Base-by-base conservation (phyloP, 208 protist genomes). In the Wallacemonas sp. region DNA sequence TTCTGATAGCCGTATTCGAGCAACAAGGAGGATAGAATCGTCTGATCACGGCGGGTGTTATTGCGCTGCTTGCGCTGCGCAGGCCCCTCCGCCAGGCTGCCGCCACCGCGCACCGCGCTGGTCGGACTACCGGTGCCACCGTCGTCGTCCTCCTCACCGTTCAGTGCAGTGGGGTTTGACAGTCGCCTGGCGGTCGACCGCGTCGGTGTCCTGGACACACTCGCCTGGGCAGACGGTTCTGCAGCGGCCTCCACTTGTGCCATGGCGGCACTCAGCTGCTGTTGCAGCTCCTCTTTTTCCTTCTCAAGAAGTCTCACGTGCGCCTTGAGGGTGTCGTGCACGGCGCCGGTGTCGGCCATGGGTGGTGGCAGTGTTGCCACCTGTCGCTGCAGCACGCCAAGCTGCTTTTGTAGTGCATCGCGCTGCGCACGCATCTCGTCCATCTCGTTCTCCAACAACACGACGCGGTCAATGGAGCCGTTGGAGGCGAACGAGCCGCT, bases 401-500 rank as follows among this genome's bases (percentile, higher is more conserved):
- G 66, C 48, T 87, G 72, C 42, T 77, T 66, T 66, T 93, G 71
- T 42, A 85, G 71, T 21, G 62, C 74, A 33, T 88, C 81, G 10
- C 78, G 79, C 62, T 85, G 78, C 46, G 64, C 64, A 5, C 81
- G 78, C 54, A 71, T 66, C 68, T 88, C 83, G 42, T 87, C 78
- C 48, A 90, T 37, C 62, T 93, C 87, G 46, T 82, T 81, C 63
- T 90, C 87, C 21, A 93, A 71, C 38, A 70, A 44, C 71, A 81
- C 58, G 1, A 88, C 71, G 41, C 78, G 72, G 57, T 90, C 86
- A 9, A 89, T 52, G 15, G 79, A 86, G n/a, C 77, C 79, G 53
- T 83, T 79, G 30, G 78, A 85, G 41, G 50, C 66, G 42, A 92
- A 87, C 17, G 81, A 89, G 60, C 55, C 73, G 68, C 67, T 81